These are phyloP conservation scores for Sequoia sempervirens DNA, from an alignment of 75 land plant genomes.

Conservation along the genomic window DNA sequence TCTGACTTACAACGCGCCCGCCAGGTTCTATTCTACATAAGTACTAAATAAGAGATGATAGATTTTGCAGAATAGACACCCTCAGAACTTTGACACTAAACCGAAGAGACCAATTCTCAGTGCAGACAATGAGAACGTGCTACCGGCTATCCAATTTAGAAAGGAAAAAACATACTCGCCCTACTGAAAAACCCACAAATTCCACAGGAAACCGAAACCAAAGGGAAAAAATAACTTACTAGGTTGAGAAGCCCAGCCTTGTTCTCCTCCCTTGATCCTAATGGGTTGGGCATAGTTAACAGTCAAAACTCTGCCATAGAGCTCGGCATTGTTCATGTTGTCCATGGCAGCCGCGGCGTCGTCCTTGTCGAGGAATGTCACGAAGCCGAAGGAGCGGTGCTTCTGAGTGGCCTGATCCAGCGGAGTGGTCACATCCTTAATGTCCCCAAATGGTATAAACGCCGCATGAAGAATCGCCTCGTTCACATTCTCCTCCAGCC, in stretches of 20 bases:
- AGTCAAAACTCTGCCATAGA: conserved; percentile 94
- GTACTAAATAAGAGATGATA: background rate
- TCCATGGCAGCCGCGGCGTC: conserved; percentile 99
- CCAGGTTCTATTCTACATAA: background rate
- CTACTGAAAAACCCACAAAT: background rate
- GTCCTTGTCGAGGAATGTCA: conserved; percentile 91
- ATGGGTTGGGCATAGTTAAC: conserved; percentile 95
- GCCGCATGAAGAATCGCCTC: conserved; percentile 85
- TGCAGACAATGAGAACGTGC: background rate
- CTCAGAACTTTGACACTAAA: background rate
- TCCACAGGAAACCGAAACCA: background rate
- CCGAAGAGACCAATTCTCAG: background rate
- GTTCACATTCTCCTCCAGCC: conserved; percentile 93
- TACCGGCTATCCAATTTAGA: background rate
- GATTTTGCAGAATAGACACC: background rate
- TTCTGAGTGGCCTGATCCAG: conserved; percentile 96
- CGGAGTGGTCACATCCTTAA: conserved; percentile 94
- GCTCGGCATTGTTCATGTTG: conserved; percentile 96
- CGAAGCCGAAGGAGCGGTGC: conserved; percentile 96
- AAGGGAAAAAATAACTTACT: conserved; percentile 35
- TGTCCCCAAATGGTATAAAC: conserved; percentile 93
- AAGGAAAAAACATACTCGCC: background rate
- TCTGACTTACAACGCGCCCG: background rate
- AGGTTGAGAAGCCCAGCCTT: conserved; percentile 99
- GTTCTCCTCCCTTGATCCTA: conserved; percentile 97